These are phyloP conservation scores for Starmerella davenportii DNA, from an alignment of 805 yeast species.

Conservation along the genomic window DNA sequence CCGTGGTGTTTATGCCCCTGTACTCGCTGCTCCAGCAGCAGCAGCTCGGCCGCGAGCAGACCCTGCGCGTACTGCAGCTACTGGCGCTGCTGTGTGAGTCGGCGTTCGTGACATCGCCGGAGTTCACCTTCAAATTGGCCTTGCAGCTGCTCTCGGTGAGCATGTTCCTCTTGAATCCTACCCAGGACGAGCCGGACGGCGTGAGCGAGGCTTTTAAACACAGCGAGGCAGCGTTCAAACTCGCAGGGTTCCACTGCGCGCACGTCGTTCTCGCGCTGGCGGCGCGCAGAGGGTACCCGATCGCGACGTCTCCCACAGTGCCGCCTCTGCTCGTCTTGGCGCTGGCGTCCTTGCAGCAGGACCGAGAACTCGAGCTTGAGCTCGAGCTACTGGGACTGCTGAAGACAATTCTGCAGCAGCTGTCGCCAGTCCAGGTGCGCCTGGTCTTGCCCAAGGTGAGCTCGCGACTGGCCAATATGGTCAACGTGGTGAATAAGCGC, in stretches of 20 bases:
- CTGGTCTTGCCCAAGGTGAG: slow-evolving; percentile 12
- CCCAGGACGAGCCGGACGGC: slow-evolving; percentile 8
- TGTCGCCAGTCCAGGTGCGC: slow-evolving; percentile 5
- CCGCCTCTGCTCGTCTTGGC: slow-evolving; percentile 16
- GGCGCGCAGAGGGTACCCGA: slow-evolving; percentile 1
- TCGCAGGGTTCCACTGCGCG: slow-evolving; percentile 19
- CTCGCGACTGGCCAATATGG: slow-evolving; percentile 12
- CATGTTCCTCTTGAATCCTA: slow-evolving; percentile 16
- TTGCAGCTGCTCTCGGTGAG: slow-evolving; percentile 16
- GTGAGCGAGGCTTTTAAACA: slow-evolving; percentile 7
- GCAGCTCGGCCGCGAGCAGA: slow-evolving; percentile 29
- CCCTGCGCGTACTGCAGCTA: slow-evolving; percentile 31
- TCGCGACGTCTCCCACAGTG: slow-evolving; percentile 14
- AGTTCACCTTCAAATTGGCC: slow-evolving; percentile 14
- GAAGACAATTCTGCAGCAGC: not conserved
- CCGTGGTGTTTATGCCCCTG: slow-evolving; percentile 45
- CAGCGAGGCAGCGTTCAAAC: slow-evolving; percentile 3
- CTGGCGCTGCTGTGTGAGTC: slow-evolving; percentile 26
- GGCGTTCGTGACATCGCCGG: slow-evolving; percentile 9
- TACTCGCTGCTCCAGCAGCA: slow-evolving; percentile 34
- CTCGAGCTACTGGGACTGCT: not conserved
- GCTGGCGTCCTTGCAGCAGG: slow-evolving; percentile 14
- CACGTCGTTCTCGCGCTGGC: slow-evolving; percentile 14
- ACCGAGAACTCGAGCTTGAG: slow-evolving; percentile 2
- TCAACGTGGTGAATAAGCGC: slow-evolving; percentile 5